Conservation (phyloP, 2,329 filamentous ascomycete genomes). For the Curvularia sp. region DNA sequence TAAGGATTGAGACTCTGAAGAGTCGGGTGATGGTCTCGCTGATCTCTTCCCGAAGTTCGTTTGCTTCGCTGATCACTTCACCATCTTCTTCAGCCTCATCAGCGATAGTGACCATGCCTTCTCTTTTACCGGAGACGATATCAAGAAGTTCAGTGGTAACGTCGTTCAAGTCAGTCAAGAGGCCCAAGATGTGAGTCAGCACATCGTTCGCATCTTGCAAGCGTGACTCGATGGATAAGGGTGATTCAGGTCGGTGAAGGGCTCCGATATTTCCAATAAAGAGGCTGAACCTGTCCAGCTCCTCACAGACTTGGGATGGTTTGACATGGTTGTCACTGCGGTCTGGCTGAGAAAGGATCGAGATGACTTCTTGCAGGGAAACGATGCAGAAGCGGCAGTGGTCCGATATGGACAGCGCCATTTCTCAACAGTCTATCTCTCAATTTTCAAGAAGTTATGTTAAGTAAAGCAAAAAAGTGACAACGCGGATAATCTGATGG, state of each 20-base stretch:
- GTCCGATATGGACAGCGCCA: not conserved
- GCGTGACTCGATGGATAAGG: conserved; percentile 2
- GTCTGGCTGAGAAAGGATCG: not conserved
- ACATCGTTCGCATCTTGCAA: not conserved
- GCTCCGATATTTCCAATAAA: conserved; percentile 1
- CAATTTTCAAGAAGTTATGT: not conserved
- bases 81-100: not conserved
- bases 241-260: not conserved
- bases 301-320: not conserved
- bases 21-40: not conserved
- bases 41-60: conserved; percentile 2
- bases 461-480: not conserved
- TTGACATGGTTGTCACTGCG: not conserved
- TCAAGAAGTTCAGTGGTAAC: not conserved
- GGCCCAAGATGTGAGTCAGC: not conserved
- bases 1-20: conserved; percentile 1
- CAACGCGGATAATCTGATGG: not conserved
- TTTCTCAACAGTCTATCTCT: not conserved
- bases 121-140: not conserved
- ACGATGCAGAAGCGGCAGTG: conserved; percentile 1
- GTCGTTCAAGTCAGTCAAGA: conserved; percentile 1
- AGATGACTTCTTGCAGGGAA: not conserved
- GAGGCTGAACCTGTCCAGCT: not conserved
- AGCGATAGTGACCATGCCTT: not conserved
- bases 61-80: not conserved